Conservation (phyloP, 306 rosid species). For the Betula pendula region DNA sequence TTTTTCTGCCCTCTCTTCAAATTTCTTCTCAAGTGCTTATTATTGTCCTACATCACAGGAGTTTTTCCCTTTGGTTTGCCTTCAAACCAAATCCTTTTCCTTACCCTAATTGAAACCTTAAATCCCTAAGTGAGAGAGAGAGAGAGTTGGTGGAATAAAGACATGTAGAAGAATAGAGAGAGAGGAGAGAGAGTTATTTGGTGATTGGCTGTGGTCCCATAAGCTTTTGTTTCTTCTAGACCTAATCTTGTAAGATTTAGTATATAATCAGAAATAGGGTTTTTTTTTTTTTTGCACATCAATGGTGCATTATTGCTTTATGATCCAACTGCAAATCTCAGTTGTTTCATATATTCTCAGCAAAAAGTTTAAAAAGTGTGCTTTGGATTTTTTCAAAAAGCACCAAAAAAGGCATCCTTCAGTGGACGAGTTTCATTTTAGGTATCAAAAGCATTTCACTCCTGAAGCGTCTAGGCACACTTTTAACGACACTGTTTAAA, state of each 20-base stretch:
- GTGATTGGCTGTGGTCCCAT: neutral
- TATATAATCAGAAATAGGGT: too few relatives aligned
- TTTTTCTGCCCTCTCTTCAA: too few relatives aligned
- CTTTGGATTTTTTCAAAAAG: neutral
- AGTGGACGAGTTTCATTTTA: neutral
- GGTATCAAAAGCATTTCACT: neutral
- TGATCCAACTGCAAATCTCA: neutral
- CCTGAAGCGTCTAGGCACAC: neutral
- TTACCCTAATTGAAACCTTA: too few relatives aligned
- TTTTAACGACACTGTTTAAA: neutral
- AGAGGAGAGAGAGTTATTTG: neutral
- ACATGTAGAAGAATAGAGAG: too few relatives aligned
- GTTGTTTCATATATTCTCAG: neutral
- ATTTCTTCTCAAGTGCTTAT: too few relatives aligned
- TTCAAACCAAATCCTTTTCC: too few relatives aligned
- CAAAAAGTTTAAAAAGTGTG: neutral
- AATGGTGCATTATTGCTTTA: neutral
- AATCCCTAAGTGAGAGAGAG: too few relatives aligned
- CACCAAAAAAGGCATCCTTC: neutral
- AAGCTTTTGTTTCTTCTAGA: too few relatives aligned
- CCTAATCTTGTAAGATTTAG: neutral
- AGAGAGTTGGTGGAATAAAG: too few relatives aligned
- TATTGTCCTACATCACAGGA: too few relatives aligned
- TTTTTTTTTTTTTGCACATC: too few relatives aligned
- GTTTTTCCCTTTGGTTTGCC: too few relatives aligned